A percentile compares a stretch with the other conserved stretches of the same genome.
These are phyloP conservation scores for Hymenoscyphus fraxineus DNA, from an alignment of 2,329 filamentous ascomycete species.

Conservation along the genomic window DNA sequence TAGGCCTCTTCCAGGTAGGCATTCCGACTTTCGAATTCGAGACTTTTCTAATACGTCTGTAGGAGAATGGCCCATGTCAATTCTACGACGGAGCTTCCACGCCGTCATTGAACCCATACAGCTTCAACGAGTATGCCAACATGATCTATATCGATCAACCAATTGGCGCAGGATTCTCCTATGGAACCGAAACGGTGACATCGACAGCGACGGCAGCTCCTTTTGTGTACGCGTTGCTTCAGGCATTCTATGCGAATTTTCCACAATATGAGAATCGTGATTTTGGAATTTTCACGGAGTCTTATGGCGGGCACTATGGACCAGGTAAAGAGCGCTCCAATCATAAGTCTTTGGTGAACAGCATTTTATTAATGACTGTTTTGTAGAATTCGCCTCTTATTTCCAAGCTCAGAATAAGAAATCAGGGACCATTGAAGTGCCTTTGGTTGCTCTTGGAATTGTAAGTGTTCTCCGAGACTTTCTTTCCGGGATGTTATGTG, in stretches of 20 bases:
- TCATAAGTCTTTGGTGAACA: not conserved
- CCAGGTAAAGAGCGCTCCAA: slow-evolving; percentile 33
- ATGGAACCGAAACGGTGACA: slow-evolving; percentile 41
- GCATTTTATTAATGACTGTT: not conserved
- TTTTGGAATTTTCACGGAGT: slow-evolving; percentile 50
- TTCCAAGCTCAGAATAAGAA: slow-evolving; percentile 53
- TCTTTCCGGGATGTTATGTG: no score
- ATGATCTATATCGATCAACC: slow-evolving; percentile 42
- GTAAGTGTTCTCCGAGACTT: no score
- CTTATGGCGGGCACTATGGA: slow-evolving; percentile 56
- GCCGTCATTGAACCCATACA: slow-evolving; percentile 41
- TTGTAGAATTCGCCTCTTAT: slow-evolving; percentile 46
- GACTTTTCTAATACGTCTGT: not conserved
- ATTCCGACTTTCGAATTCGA: not conserved
- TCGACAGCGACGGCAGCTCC: slow-evolving; percentile 45
- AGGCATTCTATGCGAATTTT: slow-evolving; percentile 61
- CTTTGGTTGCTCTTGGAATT: slow-evolving; percentile 27
- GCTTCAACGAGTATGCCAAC: slow-evolving; percentile 39
- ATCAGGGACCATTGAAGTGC: slow-evolving; percentile 16
- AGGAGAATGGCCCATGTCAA: slow-evolving; percentile 43
- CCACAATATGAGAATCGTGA: slow-evolving; percentile 58
- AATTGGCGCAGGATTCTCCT: slow-evolving; percentile 41
- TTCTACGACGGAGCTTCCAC: slow-evolving; percentile 39
- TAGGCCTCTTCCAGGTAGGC: slow-evolving; percentile 58
- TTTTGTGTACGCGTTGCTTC: slow-evolving; percentile 54